Evolutionary conservation across 768 basidiomycete genomes (phyloP), one percentile per base, ranked within the genome.

Genomic region (Psilocybe sp.): DNA sequence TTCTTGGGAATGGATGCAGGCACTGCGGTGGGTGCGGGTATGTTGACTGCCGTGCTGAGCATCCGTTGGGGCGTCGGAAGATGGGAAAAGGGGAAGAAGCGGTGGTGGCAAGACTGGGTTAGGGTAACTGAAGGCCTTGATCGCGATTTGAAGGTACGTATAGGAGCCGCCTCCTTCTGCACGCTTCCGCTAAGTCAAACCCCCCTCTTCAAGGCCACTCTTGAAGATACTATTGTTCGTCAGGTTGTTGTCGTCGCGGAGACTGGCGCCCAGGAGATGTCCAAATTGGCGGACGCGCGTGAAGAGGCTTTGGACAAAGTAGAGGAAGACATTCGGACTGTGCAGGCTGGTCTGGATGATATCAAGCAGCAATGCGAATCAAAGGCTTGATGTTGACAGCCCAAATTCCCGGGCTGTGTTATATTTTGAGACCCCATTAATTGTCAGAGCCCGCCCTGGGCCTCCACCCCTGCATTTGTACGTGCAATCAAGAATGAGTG

Each of bases 41-140:
- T 77, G 47, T 61, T 92, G 10, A 67, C 74, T 15, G 71, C 75
- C 0, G 61, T 77, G 5, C 57, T 66, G 2, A 76, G 81, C 40
- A 52, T 87, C 37, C 70, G 86, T 37, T 87, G 84, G 83, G 78
- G 77, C 1, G 71, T 85, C 5, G 77, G 80, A 11, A 72, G 71
- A 51, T 91, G 87, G 86, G 85, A 89, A 49, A 79, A 73, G 55
- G 80, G 81, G 3, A 85, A 86, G 63, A 69, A 65, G 49, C 70
- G 68, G 51, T 92, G 87, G 87, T 77, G 79, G 79, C 74, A 78
- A 46, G 87, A 89, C 61, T 85, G 81, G 74, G 60, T 59, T 15
- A 72, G 88, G 43, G 71, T 88, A 3, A 77, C 79, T 5, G 72
- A 82, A 42, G 84, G 88, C 0, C 69, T 88, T 34, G 73, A 76